A percentile compares a stretch with the other conserved stretches of the same genome.
Conservation (phyloP, 73 alveolate genomes). For the Paramecium primaurelia region DNA sequence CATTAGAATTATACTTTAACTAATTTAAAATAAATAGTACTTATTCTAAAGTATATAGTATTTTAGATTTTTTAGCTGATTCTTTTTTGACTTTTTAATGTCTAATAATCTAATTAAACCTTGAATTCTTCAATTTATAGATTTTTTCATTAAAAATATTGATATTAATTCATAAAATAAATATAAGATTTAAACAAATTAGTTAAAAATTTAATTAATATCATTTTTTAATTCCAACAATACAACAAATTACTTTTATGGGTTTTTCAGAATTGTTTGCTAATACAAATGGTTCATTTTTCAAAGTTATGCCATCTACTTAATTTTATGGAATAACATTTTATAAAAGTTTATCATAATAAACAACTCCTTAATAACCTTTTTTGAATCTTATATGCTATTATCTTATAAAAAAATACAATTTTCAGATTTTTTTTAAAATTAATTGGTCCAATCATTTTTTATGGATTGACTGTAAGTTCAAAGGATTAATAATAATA, state of each 20-base stretch:
- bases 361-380: neutral
- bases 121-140: too few species aligned
- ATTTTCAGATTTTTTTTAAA: neutral
- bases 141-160: too few species aligned
- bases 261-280: neutral
- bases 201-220: neutral
- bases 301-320: neutral
- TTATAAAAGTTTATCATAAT: neutral
- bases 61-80: too few species aligned
- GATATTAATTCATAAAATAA: too few species aligned
- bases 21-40: too few species aligned
- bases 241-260: neutral
- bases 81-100: too few species aligned
- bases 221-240: neutral
- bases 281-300: neutral
- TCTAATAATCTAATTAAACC: too few species aligned
- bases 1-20: too few species aligned
- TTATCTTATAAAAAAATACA: neutral
- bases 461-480: neutral
- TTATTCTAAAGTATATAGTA: too few species aligned
- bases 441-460: neutral
- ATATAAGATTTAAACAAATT: too few species aligned
- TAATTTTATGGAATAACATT: neutral
- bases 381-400: slow-evolving; percentile 4
- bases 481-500: neutral